phyloP scores from a whole-genome alignment of 2,329 filamentous ascomycete genomes.

The Stromatinia cepivora region DNA sequence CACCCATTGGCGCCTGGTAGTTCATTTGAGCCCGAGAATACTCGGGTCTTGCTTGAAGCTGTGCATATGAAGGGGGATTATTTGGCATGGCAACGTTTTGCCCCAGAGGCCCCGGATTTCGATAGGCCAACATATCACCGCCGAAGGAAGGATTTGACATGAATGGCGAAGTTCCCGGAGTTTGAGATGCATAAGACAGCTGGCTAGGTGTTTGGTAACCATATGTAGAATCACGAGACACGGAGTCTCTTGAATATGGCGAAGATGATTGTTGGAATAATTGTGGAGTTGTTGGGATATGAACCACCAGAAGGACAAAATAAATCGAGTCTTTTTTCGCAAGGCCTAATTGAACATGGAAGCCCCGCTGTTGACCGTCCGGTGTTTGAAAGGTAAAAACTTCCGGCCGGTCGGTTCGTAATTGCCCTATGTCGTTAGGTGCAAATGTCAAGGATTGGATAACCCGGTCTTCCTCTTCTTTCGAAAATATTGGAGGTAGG shows the following conservation, averaged over 20 bases:
- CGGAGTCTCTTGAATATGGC: constrained; percentile 36
- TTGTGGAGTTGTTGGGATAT: constrained; percentile 35
- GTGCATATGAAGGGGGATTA: constrained; percentile 49
- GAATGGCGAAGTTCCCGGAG: constrained; percentile 33
- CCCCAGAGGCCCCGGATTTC: constrained; percentile 32
- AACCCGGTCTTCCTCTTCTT: constrained; percentile 54
- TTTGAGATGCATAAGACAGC: constrained; percentile 28
- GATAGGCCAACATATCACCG: constrained; percentile 34
- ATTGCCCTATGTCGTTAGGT: constrained; percentile 53
- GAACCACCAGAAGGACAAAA: constrained; percentile 53
- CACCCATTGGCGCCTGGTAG: constrained; percentile 56
- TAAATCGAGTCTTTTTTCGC: constrained; percentile 63
- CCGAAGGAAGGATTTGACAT: constrained; percentile 29
- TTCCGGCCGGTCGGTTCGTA: constrained; percentile 55
- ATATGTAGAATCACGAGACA: constrained; percentile 39
- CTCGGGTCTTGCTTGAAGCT: constrained; percentile 48
- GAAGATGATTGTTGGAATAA: constrained; percentile 34
- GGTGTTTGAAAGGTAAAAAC: constrained; percentile 54
- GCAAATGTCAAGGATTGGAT: constrained; percentile 57
- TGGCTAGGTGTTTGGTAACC: constrained; percentile 37
- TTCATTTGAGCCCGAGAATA: constrained; percentile 44
- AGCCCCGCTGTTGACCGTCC: constrained; percentile 54
- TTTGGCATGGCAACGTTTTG: constrained; percentile 39
- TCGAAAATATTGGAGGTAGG: constrained; percentile 61
- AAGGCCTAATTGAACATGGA: constrained; percentile 55